Conservation (phyloP, 192 early-diverging fungal genomes). For the Rhizophagus sp. region DNA sequence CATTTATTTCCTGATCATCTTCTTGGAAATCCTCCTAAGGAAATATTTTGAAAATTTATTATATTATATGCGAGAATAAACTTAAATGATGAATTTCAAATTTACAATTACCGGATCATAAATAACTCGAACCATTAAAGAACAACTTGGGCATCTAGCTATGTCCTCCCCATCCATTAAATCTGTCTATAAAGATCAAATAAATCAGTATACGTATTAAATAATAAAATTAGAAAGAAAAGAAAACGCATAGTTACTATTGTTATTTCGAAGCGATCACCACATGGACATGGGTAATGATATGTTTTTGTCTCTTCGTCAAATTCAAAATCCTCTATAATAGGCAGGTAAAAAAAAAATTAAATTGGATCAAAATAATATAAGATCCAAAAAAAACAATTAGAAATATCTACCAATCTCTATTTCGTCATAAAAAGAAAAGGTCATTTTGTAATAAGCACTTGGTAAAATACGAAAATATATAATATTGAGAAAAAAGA, state of each 20-base stretch:
- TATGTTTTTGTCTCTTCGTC: conserved; percentile 81
- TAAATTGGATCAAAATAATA: conserved; percentile 8
- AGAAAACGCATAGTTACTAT: conserved; percentile 45
- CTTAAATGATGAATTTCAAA: too few species aligned
- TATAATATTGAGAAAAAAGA: too few species aligned
- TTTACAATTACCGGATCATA: conserved; percentile 67
- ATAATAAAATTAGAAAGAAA: conserved; percentile 7
- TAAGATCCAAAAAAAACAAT: background rate
- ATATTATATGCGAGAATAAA: background rate
- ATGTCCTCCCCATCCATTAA: conserved; percentile 82
- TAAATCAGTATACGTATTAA: background rate
- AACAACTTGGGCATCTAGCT: conserved; percentile 91
- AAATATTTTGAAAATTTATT: background rate
- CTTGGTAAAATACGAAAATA: too few species aligned
- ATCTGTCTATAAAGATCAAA: conserved; percentile 54
- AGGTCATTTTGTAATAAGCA: background rate
- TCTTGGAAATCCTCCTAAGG: conserved; percentile 19
- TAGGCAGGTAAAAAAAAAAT: background rate
- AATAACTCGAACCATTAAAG: conserved; percentile 86
- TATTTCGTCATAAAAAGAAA: background rate
- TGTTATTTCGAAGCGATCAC: conserved; percentile 90
- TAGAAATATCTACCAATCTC: background rate
- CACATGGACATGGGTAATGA: conserved; percentile 96
- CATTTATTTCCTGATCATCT: background rate
- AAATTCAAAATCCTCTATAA: conserved; percentile 86